Percentiles rank a stretch among this genome's conserved stretches.
phyloP scores from a whole-genome alignment of 169 alveolate genomes.

The Cryptosporidium bovis region DNA sequence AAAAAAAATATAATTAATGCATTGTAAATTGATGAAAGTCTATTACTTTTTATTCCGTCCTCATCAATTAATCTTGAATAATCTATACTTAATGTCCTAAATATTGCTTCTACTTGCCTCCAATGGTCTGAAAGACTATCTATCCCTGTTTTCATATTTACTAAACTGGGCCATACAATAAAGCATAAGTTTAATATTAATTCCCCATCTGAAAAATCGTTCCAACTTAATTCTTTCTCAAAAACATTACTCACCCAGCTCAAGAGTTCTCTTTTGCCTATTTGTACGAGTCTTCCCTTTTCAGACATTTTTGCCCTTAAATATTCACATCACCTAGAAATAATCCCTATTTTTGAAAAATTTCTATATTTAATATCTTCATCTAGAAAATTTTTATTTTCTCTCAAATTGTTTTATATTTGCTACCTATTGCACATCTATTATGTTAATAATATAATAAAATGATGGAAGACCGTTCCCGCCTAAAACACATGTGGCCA shows the following conservation, averaged over 20 bases:
- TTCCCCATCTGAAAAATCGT: conserved; percentile 27
- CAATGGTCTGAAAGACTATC: conserved; percentile 29
- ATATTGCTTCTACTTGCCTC: conserved; percentile 55
- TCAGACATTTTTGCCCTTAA: conserved; percentile 19
- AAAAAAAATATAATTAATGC: conserved; percentile 37
- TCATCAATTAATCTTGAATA: conserved; percentile 51
- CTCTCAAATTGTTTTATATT: background rate
- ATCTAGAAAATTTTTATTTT: background rate
- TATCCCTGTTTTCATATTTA: conserved; percentile 22
- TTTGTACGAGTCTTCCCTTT: conserved; percentile 31
- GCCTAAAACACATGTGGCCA: conserved; percentile 63
- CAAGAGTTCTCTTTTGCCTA: conserved; percentile 49
- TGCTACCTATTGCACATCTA: background rate
- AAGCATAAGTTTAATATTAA: conserved; percentile 38
- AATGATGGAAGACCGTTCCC: conserved; percentile 4
- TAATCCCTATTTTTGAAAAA: background rate
- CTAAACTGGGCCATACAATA: conserved; percentile 61
- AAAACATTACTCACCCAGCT: conserved; percentile 56
- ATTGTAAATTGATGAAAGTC: conserved; percentile 48
- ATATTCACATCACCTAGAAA: background rate
- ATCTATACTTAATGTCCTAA: conserved; percentile 39
- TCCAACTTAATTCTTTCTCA: conserved; percentile 40
- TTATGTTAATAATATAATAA: conserved; percentile 15
- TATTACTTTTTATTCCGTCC: conserved; percentile 40
- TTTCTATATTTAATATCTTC: background rate